These are phyloP conservation scores for Dimocarpus longan DNA, from an alignment of 345 rosid species.

Conservation along the genomic window DNA sequence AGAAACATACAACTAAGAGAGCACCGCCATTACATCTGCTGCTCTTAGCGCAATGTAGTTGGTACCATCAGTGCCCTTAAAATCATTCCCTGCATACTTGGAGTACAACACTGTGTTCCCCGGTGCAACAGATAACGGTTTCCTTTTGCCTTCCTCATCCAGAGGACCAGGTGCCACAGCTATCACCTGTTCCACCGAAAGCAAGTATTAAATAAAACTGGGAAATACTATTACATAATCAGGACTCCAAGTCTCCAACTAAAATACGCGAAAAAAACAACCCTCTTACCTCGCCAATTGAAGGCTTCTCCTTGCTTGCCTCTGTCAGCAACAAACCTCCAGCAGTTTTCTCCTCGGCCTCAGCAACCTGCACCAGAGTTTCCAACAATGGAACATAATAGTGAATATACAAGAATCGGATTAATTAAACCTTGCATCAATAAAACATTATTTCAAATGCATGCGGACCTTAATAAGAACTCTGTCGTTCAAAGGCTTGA, in stretches of 20 bases:
- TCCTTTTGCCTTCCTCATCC: conserved; percentile 76
- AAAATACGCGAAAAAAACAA: neutral
- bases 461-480: conserved; percentile 74
- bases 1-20: conserved; percentile 51
- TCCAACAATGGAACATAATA: neutral
- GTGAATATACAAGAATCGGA: neutral
- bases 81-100: conserved; percentile 91
- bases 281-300: conserved; percentile 73
- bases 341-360: conserved; percentile 92
- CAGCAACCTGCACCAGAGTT: conserved; percentile 60
- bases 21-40: conserved; percentile 91
- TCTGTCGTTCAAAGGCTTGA: conserved; percentile 88
- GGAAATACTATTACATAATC: neutral
- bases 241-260: neutral
- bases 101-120: conserved; percentile 89
- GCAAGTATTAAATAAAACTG: neutral
- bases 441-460: neutral
- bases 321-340: conserved; percentile 90
- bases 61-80: conserved; percentile 74
- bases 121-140: conserved; percentile 48
- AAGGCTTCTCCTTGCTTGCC: conserved; percentile 91
- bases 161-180: conserved; percentile 85
- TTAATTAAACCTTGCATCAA: neutral
- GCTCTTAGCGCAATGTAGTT: conserved; percentile 82
- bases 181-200: conserved; percentile 55